These are phyloP conservation scores for Ascobolus immersus DNA, from an alignment of 495 filamentous ascomycete genomes.

Conservation along the genomic window DNA sequence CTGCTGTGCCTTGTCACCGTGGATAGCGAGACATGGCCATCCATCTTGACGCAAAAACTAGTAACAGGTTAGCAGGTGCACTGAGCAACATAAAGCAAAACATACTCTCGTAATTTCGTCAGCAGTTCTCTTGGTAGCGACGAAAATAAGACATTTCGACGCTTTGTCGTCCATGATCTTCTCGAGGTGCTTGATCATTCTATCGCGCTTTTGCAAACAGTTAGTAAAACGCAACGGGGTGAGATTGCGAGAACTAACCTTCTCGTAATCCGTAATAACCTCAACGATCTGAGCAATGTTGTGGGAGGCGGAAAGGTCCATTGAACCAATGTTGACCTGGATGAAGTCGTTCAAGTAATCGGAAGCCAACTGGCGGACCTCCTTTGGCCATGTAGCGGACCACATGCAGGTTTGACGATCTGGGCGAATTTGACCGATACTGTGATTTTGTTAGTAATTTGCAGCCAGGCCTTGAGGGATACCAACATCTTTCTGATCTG, in stretches of 20 bases:
- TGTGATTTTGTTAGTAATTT: slow-evolving; percentile 20
- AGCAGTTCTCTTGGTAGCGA: slow-evolving; percentile 91
- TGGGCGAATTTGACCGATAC: slow-evolving; percentile 78
- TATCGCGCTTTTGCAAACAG: slow-evolving; percentile 83
- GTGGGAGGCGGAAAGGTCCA: slow-evolving; percentile 92
- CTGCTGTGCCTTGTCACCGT: slow-evolving; percentile 98
- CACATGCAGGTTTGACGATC: slow-evolving; percentile 99
- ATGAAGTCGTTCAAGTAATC: slow-evolving; percentile 94
- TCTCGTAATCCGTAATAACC: slow-evolving; percentile 84
- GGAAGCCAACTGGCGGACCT: slow-evolving; percentile 80
- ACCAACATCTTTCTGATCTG: slow-evolving; percentile 53
- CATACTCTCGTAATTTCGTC: slow-evolving; percentile 71
- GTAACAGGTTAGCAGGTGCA: slow-evolving; percentile 5
- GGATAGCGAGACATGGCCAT: slow-evolving; percentile 93
- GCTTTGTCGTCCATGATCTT: slow-evolving; percentile 89
- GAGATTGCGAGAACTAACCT: slow-evolving; percentile 17
- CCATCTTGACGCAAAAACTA: slow-evolving; percentile 88
- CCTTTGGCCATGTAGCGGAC: slow-evolving; percentile 99
- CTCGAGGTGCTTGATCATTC: slow-evolving; percentile 92
- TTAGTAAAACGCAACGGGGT: slow-evolving; percentile 35
- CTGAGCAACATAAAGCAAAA: neutral
- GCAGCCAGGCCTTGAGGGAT: slow-evolving; percentile 2
- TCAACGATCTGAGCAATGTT: slow-evolving; percentile 95
- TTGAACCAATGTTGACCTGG: slow-evolving; percentile 94
- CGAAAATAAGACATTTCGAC: slow-evolving; percentile 89